Evolutionary conservation across 2,329 filamentous ascomycete genomes (phyloP).

Genomic region (Pestalotiopsis sp.): DNA sequence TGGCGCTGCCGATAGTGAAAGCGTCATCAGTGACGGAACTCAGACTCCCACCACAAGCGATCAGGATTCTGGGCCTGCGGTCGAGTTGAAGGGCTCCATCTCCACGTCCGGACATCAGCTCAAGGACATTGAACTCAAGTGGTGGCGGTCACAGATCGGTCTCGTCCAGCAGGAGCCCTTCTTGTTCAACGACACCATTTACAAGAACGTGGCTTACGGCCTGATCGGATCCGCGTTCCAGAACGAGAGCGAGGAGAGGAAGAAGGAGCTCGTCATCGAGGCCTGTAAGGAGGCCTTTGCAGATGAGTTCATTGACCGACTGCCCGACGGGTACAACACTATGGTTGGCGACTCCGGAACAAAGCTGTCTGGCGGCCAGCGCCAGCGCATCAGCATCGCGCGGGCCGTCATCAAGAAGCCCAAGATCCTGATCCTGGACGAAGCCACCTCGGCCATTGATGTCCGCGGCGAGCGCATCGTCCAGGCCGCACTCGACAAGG

Average conservation of each 20-base stretch:
- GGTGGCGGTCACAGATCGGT: constrained; percentile 64
- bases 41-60: constrained; percentile 1
- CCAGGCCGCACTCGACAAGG: constrained; percentile 64
- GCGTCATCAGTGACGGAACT: neutral
- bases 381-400: constrained; percentile 81
- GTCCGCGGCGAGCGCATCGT: constrained; percentile 61
- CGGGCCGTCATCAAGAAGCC: constrained; percentile 74
- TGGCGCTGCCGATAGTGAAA: constrained; percentile 25
- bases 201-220: constrained; percentile 64
- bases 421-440: constrained; percentile 73
- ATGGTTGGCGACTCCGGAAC: constrained; percentile 77
- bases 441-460: constrained; percentile 72
- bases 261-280: constrained; percentile 61
- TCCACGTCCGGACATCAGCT: constrained; percentile 56
- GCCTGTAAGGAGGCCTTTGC: constrained; percentile 71
- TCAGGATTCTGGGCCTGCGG: constrained; percentile 41
- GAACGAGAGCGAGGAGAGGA: constrained; percentile 54
- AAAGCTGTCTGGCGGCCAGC: constrained; percentile 81
- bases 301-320: constrained; percentile 67
- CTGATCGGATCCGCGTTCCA: constrained; percentile 57
- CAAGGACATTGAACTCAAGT: constrained; percentile 63
- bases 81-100: constrained; percentile 56
- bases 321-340: constrained; percentile 71
- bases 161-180: constrained; percentile 72
- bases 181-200: constrained; percentile 68